These are phyloP conservation scores for Aspergillus mulundensis DNA, from an alignment of 495 filamentous ascomycete genomes.

Conservation along the genomic window DNA sequence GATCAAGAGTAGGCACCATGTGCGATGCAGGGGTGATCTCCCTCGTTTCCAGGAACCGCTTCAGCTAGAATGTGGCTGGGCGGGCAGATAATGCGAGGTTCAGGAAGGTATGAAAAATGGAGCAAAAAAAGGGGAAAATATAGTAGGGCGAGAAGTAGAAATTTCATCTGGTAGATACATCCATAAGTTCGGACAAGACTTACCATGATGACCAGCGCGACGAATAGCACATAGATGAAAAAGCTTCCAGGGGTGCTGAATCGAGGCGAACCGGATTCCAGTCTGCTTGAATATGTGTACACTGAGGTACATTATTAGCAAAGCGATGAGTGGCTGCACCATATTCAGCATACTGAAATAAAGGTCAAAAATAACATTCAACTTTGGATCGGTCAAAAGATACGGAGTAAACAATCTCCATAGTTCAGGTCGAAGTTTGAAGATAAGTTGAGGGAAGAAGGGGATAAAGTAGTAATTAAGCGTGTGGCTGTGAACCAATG, in stretches of 20 bases:
- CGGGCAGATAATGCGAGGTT: constrained; percentile 94
- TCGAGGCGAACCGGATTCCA: constrained; percentile 57
- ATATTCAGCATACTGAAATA: constrained; percentile 62
- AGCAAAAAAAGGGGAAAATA: constrained; percentile 10
- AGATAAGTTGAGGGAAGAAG: constrained; percentile 53
- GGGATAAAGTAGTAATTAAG: constrained; percentile 50
- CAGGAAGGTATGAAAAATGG: constrained; percentile 17
- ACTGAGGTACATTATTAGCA: constrained; percentile 46
- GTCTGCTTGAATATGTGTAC: constrained; percentile 59
- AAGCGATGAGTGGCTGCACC: constrained; percentile 10
- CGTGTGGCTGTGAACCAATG: constrained; percentile 57
- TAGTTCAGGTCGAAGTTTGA: constrained; percentile 62
- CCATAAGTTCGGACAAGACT: too few species aligned
- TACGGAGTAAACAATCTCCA: constrained; percentile 71
- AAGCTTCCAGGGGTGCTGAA: constrained; percentile 65
- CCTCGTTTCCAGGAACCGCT: constrained; percentile 98
- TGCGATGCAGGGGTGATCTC: constrained; percentile 84
- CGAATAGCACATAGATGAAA: constrained; percentile 62
- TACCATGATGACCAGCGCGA: constrained; percentile 58
- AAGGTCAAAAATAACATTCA: constrained; percentile 69
- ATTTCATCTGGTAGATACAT: background rate
- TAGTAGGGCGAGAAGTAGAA: background rate
- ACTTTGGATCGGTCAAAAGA: constrained; percentile 62
- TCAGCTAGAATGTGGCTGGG: constrained; percentile 75
- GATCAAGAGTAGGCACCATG: constrained; percentile 66